Conservation (phyloP, 768 basidiomycete species). For the Russula ochroleuca region DNA sequence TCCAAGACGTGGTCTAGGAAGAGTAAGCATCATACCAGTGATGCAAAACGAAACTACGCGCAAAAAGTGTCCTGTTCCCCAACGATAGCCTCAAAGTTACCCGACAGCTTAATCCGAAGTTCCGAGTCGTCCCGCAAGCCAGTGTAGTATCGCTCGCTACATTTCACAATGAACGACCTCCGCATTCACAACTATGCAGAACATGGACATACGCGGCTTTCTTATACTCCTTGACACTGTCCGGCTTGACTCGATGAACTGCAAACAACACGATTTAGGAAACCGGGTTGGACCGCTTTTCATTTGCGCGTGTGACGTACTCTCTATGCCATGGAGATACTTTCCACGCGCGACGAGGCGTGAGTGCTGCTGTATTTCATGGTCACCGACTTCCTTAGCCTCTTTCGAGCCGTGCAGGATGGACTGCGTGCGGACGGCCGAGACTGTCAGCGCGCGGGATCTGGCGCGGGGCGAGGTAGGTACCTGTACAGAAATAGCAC, state of each 20-base stretch:
- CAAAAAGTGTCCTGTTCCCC: slow-evolving; percentile 88
- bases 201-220: slow-evolving; percentile 64
- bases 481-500: slow-evolving; percentile 36
- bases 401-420: slow-evolving; percentile 91
- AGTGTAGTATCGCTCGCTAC: slow-evolving; percentile 78
- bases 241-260: slow-evolving; percentile 88
- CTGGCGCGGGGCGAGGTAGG: slow-evolving; percentile 25
- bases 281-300: slow-evolving; percentile 5
- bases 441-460: slow-evolving; percentile 28
- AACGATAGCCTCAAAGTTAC: slow-evolving; percentile 88
- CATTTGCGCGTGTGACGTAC: slow-evolving; percentile 42
- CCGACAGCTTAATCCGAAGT: slow-evolving; percentile 82
- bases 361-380: slow-evolving; percentile 77
- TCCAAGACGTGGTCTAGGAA: slow-evolving; percentile 68
- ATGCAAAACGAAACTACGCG: slow-evolving; percentile 32
- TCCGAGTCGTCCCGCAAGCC: slow-evolving; percentile 70
- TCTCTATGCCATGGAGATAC: slow-evolving; percentile 87
- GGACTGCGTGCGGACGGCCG: slow-evolving; percentile 46
- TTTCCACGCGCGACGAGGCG: slow-evolving; percentile 88
- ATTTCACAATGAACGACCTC: slow-evolving; percentile 19
- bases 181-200: slow-evolving; percentile 1
- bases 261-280: slow-evolving; percentile 24
- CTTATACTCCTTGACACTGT: slow-evolving; percentile 78
- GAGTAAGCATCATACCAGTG: slow-evolving; percentile 10
- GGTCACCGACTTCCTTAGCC: slow-evolving; percentile 78